phyloP scores from a whole-genome alignment of 2,329 filamentous ascomycete genomes.

The Calonectria naviculata region DNA sequence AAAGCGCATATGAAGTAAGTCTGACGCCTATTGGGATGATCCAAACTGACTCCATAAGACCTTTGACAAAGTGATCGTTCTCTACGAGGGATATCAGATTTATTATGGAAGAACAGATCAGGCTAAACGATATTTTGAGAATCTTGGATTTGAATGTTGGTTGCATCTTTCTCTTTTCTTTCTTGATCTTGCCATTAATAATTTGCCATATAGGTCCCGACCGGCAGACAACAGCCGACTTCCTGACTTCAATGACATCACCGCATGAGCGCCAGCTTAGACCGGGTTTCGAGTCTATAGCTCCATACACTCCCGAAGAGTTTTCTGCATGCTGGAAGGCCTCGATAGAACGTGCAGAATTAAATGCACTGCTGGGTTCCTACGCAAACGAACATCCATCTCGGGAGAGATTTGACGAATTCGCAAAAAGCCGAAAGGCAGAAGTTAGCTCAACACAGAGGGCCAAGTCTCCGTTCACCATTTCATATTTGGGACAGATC shows the following conservation, averaged over 20 bases:
- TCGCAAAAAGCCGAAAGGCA: constrained; percentile 31
- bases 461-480: constrained; percentile 58
- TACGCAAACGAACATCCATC: constrained; percentile 40
- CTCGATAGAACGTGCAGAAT: constrained; percentile 34
- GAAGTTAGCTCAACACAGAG: constrained; percentile 49
- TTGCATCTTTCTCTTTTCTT: background rate
- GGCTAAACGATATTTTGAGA: constrained; percentile 71
- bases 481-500: constrained; percentile 58
- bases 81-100: constrained; percentile 76
- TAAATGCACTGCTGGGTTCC: constrained; percentile 41
- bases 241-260: constrained; percentile 55
- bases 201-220: constrained; percentile 28
- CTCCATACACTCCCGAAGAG: constrained; percentile 50
- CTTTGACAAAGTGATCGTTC: constrained; percentile 75
- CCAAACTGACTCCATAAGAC: constrained; percentile 53
- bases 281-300: constrained; percentile 43
- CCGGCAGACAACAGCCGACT: constrained; percentile 40
- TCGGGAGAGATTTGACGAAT: constrained; percentile 29
- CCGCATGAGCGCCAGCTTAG: constrained; percentile 47
- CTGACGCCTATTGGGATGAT: too few species aligned
- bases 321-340: constrained; percentile 48
- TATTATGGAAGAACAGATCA: constrained; percentile 70
- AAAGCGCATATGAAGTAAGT: constrained; percentile 63
- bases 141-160: constrained; percentile 43
- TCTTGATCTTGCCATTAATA: background rate